A percentile compares a stretch with the other conserved stretches of the same genome.
Conservation (phyloP, 805 yeast species). For the Yarrowia sp. region DNA sequence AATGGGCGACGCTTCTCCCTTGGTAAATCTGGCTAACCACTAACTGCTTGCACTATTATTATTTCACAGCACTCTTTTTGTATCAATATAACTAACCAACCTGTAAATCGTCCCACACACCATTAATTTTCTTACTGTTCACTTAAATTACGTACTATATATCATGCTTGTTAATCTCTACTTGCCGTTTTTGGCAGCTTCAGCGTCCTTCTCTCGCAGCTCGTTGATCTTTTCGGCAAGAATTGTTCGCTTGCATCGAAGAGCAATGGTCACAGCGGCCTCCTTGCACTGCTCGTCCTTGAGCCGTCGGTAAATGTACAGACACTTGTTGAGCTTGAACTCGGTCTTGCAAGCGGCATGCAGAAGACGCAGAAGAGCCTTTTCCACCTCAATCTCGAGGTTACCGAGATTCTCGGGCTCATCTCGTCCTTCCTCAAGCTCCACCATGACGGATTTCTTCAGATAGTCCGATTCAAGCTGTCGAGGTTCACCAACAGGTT, state of each 20-base stretch:
- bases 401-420: constrained; percentile 52
- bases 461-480: constrained; percentile 45
- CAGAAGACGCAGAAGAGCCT: constrained; percentile 75
- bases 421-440: constrained; percentile 44
- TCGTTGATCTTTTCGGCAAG: constrained; percentile 63
- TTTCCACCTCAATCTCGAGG: constrained; percentile 66
- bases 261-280: constrained; percentile 86
- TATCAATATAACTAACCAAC: background rate
- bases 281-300: constrained; percentile 78
- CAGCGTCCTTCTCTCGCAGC: constrained; percentile 54
- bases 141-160: no score
- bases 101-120: no score
- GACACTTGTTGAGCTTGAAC: constrained; percentile 68
- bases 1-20: no score
- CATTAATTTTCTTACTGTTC: no score
- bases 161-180: background rate
- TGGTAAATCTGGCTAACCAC: background rate
- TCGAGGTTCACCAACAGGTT: constrained; percentile 61
- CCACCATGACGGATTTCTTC: constrained; percentile 44
- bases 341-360: constrained; percentile 71
- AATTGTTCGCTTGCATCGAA: constrained; percentile 63
- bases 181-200: background rate
- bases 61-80: no score
- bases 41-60: background rate
- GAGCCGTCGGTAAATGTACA: constrained; percentile 70